Evolutionary conservation across 305 asterid genomes (phyloP), one percentile per base, ranked within the genome.

Genomic region (Solanum aculeatissimum): DNA sequence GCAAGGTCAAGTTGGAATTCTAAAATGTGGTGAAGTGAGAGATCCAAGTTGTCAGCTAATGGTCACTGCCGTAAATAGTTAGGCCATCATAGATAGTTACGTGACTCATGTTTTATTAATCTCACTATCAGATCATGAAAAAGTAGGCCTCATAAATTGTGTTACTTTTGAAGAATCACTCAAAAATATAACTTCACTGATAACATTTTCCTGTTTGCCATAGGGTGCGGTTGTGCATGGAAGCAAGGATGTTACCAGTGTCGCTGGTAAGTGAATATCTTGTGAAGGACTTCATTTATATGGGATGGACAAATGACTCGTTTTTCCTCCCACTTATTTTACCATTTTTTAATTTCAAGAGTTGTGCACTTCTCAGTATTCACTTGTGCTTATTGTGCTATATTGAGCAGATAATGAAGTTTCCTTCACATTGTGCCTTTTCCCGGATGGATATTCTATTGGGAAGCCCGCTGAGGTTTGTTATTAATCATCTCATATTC

Each of bases 391-490:
- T 49, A 66, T 65, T 57, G 35, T 60, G 27, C 35, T 80, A 15
- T 3, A 51, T 85, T 89, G 83, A 12, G 71, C 94, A 93, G 99
- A 91, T 85, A 88, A 85, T 82, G 97, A 92, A 85, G 94, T 92
- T 63, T 97, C 99, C 14, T 95, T 97, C 89, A 84, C 93, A 42
- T 85, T 97, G 72, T 90, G 86, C 89, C 99, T 97, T 83, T 97
- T 90, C 85, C 95, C 90, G 6, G 93, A 95, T 86, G 99, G 99
- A 84, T 97, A 95, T 92, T 90, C 98, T 19, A 82, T 95, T 35
- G 93, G 94, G 69, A 97, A 93, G 69, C 91, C 95, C 58, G 47
- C 86, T 69, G 98, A 97, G 99, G 99, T 97, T 45, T 89, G 91
- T 83, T 75, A 16, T 32, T 79, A 58, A 32, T 84, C 38, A 77